A percentile compares a stretch with the other conserved stretches of the same genome.
Conservation (phyloP, 1,284 basidiomycete genomes). For the Trametes versicolor region DNA sequence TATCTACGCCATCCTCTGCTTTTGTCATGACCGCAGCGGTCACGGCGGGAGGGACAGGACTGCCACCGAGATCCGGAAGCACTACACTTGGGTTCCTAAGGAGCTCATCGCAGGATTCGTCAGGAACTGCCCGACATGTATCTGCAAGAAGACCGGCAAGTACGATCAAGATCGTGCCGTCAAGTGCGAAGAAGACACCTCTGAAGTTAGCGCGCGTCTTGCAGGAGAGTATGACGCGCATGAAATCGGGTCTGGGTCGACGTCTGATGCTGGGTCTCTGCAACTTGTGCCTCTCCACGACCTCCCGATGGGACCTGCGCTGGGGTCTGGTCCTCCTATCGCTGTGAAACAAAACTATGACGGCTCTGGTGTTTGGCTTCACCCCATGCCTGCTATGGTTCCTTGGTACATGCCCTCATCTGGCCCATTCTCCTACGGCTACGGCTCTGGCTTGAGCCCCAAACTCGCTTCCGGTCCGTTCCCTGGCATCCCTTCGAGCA, state of each 20-base stretch:
- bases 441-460: too few relatives aligned
- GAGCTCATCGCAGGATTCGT: constrained; percentile 81
- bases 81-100: constrained; percentile 85
- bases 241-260: neutral
- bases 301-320: neutral
- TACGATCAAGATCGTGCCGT: constrained; percentile 18
- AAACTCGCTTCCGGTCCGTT: neutral
- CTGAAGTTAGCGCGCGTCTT: neutral
- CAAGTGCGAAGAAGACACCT: neutral
- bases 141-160: constrained; percentile 49
- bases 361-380: neutral
- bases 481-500: neutral
- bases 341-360: neutral
- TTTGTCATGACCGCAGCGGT: constrained; percentile 69
- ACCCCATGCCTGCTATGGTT: neutral
- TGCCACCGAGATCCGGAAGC: constrained; percentile 62
- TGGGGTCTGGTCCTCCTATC: neutral
- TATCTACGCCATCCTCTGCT: constrained; percentile 79
- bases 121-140: constrained; percentile 78
- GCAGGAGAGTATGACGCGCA: neutral
- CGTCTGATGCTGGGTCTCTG: neutral
- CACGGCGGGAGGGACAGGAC: constrained; percentile 86
- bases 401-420: constrained; percentile 15
- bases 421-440: neutral
- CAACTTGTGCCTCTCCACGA: constrained; percentile 2